These are phyloP conservation scores for Aspergillus hancockii DNA, from an alignment of 495 filamentous ascomycete species.

Conservation along the genomic window DNA sequence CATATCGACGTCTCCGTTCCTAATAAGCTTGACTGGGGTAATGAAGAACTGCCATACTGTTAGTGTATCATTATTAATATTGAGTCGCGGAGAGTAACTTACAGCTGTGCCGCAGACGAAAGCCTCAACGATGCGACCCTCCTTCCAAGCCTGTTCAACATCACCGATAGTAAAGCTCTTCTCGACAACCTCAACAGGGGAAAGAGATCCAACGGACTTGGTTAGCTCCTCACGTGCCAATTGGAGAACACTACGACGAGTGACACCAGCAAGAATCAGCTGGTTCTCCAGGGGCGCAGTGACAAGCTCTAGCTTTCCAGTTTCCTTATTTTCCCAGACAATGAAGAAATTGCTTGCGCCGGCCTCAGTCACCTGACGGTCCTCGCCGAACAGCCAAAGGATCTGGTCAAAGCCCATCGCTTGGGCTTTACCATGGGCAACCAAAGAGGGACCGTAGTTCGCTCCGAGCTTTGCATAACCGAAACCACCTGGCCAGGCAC, in stretches of 20 bases:
- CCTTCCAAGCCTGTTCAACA: slow-evolving; percentile 66
- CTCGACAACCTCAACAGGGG: slow-evolving; percentile 74
- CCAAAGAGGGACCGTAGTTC: slow-evolving; percentile 83
- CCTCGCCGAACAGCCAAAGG: slow-evolving; percentile 82
- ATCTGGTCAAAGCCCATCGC: slow-evolving; percentile 78
- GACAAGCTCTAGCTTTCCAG: slow-evolving; percentile 67
- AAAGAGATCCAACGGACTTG: slow-evolving; percentile 39
- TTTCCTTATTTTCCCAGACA: slow-evolving; percentile 69
- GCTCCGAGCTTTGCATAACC: slow-evolving; percentile 89
- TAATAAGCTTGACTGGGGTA: slow-evolving; percentile 69
- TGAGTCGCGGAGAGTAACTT: slow-evolving; percentile 33
- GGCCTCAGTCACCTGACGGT: slow-evolving; percentile 81
- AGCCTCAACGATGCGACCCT: slow-evolving; percentile 78
- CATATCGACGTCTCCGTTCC: slow-evolving; percentile 70
- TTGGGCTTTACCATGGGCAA: slow-evolving; percentile 72
- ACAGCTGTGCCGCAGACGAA: slow-evolving; percentile 89
- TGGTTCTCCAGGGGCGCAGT: slow-evolving; percentile 80
- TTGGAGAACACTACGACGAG: slow-evolving; percentile 72
- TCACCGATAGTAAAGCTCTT: slow-evolving; percentile 77
- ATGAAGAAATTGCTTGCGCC: slow-evolving; percentile 94
- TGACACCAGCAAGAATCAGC: slow-evolving; percentile 85
- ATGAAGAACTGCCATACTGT: slow-evolving; percentile 68
- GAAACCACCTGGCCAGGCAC: slow-evolving; percentile 92
- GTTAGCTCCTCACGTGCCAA: slow-evolving; percentile 64
- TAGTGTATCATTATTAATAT: not conserved